Conservation (phyloP, 768 basidiomycete species). For the Amylocystis lapponica region DNA sequence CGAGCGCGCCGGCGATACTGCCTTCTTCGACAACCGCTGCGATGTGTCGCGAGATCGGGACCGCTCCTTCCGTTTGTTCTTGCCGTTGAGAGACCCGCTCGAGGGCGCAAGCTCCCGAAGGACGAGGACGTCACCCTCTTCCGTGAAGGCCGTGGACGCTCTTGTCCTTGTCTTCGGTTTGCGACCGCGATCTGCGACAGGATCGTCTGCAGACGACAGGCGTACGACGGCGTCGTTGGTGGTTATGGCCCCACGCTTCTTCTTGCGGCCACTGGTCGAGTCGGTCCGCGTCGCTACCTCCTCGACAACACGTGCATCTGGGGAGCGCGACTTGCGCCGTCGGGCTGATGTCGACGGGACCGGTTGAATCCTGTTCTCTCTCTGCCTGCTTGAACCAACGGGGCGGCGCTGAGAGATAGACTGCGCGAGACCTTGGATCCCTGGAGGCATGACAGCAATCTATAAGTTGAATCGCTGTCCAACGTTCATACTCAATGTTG, state of each 20-base stretch:
- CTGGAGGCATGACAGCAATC: no score
- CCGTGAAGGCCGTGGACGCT: constrained; percentile 3
- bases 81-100: constrained; percentile 6
- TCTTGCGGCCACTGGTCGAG: constrained; percentile 20
- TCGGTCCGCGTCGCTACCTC: constrained; percentile 17
- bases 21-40: constrained; percentile 17
- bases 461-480: no score
- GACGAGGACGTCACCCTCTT: constrained; percentile 9
- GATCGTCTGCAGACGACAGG: constrained; percentile 2
- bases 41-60: constrained; percentile 32
- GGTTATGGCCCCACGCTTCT: constrained; percentile 19
- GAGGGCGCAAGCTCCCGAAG: constrained; percentile 14
- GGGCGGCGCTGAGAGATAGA: constrained; percentile 9
- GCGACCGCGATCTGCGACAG: constrained; percentile 8
- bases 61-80: constrained; percentile 28
- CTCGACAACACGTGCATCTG: constrained; percentile 22
- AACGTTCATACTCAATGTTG: no score
- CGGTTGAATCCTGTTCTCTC: constrained; percentile 15
- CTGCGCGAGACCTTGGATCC: no score
- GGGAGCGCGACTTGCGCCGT: constrained; percentile 31
- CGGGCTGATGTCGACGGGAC: constrained; percentile 7
- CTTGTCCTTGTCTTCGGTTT: constrained; percentile 9
- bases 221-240: background rate
- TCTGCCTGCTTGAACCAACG: constrained; percentile 9
- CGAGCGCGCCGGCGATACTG: constrained; percentile 22